Evolutionary conservation across 257 asterid genomes (phyloP).

Genomic region (Parsonsia alboflavescens): DNA sequence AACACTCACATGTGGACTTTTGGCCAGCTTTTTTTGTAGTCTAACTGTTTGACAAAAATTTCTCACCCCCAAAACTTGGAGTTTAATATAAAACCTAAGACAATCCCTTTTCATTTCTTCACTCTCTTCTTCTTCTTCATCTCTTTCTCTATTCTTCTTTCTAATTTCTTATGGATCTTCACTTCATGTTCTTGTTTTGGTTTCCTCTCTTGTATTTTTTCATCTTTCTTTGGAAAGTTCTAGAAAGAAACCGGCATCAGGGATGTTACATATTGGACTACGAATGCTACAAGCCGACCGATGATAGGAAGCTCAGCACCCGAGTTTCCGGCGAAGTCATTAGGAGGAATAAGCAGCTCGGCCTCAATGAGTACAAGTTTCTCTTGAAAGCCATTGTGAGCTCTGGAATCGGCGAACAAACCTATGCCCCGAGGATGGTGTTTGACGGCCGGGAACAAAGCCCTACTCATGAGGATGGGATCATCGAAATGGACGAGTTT

Average conservation of each 20-base stretch:
- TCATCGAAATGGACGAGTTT: constrained; percentile 70
- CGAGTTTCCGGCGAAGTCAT: constrained; percentile 57
- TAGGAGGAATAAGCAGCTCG: constrained; percentile 64
- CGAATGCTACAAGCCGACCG: constrained; percentile 56
- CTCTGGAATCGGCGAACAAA: constrained; percentile 90
- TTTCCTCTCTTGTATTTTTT: constrained; percentile 42
- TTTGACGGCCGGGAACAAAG: constrained; percentile 51
- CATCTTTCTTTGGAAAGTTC: constrained; percentile 20
- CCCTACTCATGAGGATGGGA: constrained; percentile 53
- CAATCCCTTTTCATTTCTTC: background rate
- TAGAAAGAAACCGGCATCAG: constrained; percentile 33
- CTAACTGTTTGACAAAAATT: constrained; percentile 7
- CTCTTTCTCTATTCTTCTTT: background rate
- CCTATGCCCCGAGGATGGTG: constrained; percentile 74
- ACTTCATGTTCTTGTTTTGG: constrained; percentile 19
- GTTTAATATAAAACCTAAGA: background rate
- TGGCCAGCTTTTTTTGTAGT: constrained; percentile 6
- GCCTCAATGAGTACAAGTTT: constrained; percentile 66
- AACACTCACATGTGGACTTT: constrained; percentile 27
- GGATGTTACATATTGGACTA: constrained; percentile 71
- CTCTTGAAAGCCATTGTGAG: constrained; percentile 71
- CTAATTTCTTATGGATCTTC: constrained; percentile 38
- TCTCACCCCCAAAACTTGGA: background rate
- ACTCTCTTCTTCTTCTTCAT: background rate
- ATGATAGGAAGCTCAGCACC: constrained; percentile 51